Evolutionary conservation across 2,329 filamentous ascomycete species (phyloP).

Genomic region (Leptoxyphium fumago): DNA sequence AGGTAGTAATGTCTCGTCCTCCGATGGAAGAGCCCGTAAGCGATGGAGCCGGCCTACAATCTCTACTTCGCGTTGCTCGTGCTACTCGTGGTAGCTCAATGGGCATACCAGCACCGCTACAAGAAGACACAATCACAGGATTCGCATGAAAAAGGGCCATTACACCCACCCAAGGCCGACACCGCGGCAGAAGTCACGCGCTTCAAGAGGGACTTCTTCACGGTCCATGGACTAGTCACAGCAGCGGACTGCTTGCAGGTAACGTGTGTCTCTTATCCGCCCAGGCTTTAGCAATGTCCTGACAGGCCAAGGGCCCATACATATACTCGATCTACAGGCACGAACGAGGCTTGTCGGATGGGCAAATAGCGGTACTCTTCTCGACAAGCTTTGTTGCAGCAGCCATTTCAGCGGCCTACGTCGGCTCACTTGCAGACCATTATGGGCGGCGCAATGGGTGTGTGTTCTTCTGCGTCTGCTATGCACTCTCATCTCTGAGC

Average conservation of each 20-base stretch:
- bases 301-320: constrained; percentile 26
- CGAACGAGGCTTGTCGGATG: constrained; percentile 32
- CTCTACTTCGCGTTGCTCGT: neutral
- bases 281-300: no score
- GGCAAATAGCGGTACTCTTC: constrained; percentile 31
- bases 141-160: neutral
- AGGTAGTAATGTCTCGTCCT: no score
- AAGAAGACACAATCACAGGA: constrained; percentile 10
- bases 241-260: constrained; percentile 35
- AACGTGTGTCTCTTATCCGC: neutral
- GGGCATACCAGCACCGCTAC: neutral
- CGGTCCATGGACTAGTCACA: constrained; percentile 30
- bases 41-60: neutral
- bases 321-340: constrained; percentile 40
- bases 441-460: constrained; percentile 39
- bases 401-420: constrained; percentile 33
- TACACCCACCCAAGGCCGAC: constrained; percentile 1
- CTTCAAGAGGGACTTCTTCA: constrained; percentile 29
- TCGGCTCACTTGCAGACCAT: constrained; percentile 35
- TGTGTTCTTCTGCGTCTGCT: constrained; percentile 39
- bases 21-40: no score
- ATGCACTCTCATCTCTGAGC: constrained; percentile 38
- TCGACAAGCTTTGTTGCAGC: constrained; percentile 35
- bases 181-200: constrained; percentile 18
- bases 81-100: neutral